Conservation (phyloP, 2,329 filamentous ascomycete species). For the Penicillium sumatraense region DNA sequence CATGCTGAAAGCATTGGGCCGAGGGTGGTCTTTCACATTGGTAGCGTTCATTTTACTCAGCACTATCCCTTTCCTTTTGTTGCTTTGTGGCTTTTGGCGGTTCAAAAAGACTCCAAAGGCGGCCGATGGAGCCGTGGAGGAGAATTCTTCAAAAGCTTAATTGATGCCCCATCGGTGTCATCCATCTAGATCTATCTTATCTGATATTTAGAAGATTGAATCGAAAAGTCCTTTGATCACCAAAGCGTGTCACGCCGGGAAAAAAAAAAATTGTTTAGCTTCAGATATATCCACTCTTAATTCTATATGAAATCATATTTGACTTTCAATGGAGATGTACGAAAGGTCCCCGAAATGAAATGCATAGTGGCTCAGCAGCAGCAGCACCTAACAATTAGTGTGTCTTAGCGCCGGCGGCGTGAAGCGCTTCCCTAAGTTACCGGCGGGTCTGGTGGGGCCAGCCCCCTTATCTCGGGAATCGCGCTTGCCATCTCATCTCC, state of each 20-base stretch:
- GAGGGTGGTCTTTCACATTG: conserved; percentile 22
- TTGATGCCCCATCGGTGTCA: background rate
- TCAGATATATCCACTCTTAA: no score
- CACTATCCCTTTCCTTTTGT: conserved; percentile 4
- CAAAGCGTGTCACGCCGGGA: no score
- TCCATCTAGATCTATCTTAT: no score
- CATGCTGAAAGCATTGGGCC: conserved; percentile 21
- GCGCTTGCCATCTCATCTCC: conserved; percentile 1
- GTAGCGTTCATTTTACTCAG: conserved; percentile 10
- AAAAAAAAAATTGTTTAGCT: no score
- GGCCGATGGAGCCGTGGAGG: no score
- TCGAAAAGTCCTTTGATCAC: no score
- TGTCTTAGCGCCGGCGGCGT: background rate
- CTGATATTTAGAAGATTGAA: no score
- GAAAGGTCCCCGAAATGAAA: background rate
- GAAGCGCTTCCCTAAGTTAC: background rate
- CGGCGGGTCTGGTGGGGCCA: background rate
- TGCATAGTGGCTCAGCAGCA: no score
- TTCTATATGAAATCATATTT: no score
- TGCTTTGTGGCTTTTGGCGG: conserved; percentile 1
- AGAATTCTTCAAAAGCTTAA: background rate
- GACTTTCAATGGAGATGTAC: no score
- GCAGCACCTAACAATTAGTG: background rate
- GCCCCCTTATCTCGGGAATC: background rate
- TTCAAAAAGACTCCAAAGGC: background rate